Conservation (phyloP, 768 basidiomycete genomes). For the Heimioporus sp. region DNA sequence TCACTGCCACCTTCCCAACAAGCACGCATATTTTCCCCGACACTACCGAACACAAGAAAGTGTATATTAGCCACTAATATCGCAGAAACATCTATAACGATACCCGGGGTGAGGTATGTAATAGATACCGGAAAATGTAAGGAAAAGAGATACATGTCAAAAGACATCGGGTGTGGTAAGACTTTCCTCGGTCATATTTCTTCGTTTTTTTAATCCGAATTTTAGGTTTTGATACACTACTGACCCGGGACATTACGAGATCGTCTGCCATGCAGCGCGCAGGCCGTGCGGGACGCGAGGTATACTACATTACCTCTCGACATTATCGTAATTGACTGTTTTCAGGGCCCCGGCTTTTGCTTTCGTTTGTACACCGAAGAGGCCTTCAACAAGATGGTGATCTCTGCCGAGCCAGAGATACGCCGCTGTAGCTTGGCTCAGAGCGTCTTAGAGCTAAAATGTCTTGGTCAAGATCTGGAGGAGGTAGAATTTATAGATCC, state of each 20-base stretch:
- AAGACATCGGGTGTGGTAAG: conserved; percentile 65
- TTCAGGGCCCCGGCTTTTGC: conserved; percentile 76
- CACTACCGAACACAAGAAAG: conserved; percentile 73
- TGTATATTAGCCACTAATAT: conserved; percentile 97
- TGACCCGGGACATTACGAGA: conserved; percentile 81
- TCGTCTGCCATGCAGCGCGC: conserved; percentile 92
- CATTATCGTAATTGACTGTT: neutral
- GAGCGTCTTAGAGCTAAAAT: conserved; percentile 83
- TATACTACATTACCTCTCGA: conserved; percentile 21
- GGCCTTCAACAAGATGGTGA: conserved; percentile 62
- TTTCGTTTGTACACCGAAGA: conserved; percentile 91
- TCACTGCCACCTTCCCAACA: conserved; percentile 79
- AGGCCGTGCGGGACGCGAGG: conserved; percentile 95
- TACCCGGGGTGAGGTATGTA: conserved; percentile 93
- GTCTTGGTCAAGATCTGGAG: conserved; percentile 77
- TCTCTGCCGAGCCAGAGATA: conserved; percentile 84
- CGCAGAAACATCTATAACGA: conserved; percentile 97
- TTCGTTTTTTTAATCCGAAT: neutral
- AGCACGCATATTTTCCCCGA: conserved; percentile 67
- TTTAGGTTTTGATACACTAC: conserved; percentile 82
- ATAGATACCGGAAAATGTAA: conserved; percentile 97
- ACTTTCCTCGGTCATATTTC: neutral
- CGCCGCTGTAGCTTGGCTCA: conserved; percentile 81
- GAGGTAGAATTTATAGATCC: conserved; percentile 86
- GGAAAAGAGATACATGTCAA: conserved; percentile 83